Base-by-base conservation (phyloP, 805 yeast species). In the Ogataea minuta region DNA sequence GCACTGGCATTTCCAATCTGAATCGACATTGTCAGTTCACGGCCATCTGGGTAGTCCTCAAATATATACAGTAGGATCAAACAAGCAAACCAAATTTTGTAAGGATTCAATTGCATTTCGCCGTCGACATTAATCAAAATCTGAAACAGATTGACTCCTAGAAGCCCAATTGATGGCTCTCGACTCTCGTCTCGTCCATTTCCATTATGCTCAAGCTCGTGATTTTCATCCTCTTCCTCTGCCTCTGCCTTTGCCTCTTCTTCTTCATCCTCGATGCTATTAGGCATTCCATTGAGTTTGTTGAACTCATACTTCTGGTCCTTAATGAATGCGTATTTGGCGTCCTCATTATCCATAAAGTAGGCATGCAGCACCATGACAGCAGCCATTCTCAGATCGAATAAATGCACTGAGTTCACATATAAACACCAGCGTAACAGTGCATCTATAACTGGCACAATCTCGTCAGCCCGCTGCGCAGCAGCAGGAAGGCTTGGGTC, bases 81-180 rank as follows among this genome's bases (percentile, higher is more conserved):
- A 2, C 84, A 67, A 0, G 96, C 78, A 62, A 91, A 90, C 93
- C 95, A 93, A 1, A 79, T 63, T 52, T 80, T 78, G 57, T 89
- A 93, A 0, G 99, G 97, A 49, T 93, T 91, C 23, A 90, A 62
- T 38, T 80, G 76, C 33, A 72, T 59, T 14, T 79, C 83, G 3
- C 80, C 76, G 48, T 90, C 91, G 52, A 84, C 87, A 47, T 84
- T 91, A 49, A 88, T 72, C 6, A 93, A 60, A 0, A 84, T 74
- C 17, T 78, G 67, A 41, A 93, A 79, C 1, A 93, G 62, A 56
- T 88, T 89, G 3, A 77, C 81, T 36, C 57, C 28, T 66, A 77
- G 13, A 58, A 57, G 10, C 50, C 53, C 28, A 71, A 15, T 63
- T 5, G 45, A 37, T 4, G 49, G 28, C 6, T 49, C 31, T 17